Percentiles rank a stretch among this genome's conserved stretches.
These are phyloP conservation scores for Mycena venus DNA, from an alignment of 768 basidiomycete genomes.

Conservation along the genomic window DNA sequence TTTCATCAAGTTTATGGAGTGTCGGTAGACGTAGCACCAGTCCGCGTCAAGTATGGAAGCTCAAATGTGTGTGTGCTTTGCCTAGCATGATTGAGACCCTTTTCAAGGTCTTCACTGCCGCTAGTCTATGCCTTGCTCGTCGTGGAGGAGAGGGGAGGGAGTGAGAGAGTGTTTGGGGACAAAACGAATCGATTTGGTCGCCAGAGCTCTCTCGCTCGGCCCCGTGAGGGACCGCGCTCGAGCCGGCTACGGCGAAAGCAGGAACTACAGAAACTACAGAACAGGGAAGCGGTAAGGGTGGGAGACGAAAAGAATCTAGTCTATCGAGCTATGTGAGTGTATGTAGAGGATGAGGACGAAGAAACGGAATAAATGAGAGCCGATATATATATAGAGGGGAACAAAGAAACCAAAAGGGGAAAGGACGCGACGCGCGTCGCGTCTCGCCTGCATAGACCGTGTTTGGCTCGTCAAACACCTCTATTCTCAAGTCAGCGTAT, in stretches of 20 bases:
- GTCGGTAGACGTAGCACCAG: no score
- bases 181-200: neutral
- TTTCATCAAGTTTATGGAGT: no score
- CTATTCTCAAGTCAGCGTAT: no score
- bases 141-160: neutral
- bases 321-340: conserved; percentile 16
- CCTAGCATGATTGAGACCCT: no score
- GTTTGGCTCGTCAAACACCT: neutral
- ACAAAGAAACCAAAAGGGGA: neutral
- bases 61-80: no score
- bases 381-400: neutral
- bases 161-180: neutral
- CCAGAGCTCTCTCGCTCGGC: conserved; percentile 6
- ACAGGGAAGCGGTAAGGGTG: no score
- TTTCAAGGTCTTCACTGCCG: no score
- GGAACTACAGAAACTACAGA: neutral
- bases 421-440: no score
- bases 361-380: neutral
- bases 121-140: conserved; percentile 2
- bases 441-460: conserved; percentile 16
- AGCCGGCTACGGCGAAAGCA: neutral
- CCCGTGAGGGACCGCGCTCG: neutral
- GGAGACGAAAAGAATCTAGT: neutral
- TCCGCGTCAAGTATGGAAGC: no score
- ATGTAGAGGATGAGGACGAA: conserved; percentile 6